Evolutionary conservation across 169 alveolate genomes (phyloP), one percentile per base, ranked within the genome.

Genomic region (Amoebophrya sp.): DNA sequence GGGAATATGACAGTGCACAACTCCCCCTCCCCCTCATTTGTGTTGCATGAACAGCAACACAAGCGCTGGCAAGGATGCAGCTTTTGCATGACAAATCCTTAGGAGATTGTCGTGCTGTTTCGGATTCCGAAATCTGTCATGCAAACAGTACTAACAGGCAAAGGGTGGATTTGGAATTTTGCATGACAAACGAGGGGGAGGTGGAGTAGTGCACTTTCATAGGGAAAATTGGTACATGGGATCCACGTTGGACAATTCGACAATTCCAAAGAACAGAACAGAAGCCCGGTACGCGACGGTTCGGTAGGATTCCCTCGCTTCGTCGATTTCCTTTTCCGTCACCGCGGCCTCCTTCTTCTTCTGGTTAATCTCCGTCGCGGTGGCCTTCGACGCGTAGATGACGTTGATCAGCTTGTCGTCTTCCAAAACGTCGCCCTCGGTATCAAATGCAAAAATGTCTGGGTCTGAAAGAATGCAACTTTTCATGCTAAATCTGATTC

Each of bases 221-320:
- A 10, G n/a, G 25, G 32, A 77, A n/a, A 32, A 77, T 95, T 98
- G 98, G 93, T 97, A 98, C 99, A 98, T 98, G n/a, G 99, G 99
- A 94, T 98, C 99, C 91, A 98, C 95, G 93, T 95, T 94, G 33
- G 98, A 95, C 54, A 98, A 95, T 94, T 98, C 98, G 90, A 97
- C 96, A 55, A 97, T 96, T 77, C 98, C 96, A 96, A 98, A 98
- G 97, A 97, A 98, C 77, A 98, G 96, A 77, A 97, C 95, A n/a
- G 97, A 94, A n/a, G 98, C 96, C 90, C 99, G 95, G 93, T 95
- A 96, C n/a, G 99, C 99, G 47, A 92, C 94, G 2, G 94, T 90
- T 0, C 94, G 90, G 54, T 93, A 91, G 77, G 92, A 40, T 77
- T 88, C 92, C 77, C 96, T 91, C 25, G 98, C 98, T 90, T 92